A percentile compares a stretch with the other conserved stretches of the same genome.
Evolutionary conservation across 2,329 filamentous ascomycete genomes (phyloP).

Genomic region (Sclerotinia glacialis): DNA sequence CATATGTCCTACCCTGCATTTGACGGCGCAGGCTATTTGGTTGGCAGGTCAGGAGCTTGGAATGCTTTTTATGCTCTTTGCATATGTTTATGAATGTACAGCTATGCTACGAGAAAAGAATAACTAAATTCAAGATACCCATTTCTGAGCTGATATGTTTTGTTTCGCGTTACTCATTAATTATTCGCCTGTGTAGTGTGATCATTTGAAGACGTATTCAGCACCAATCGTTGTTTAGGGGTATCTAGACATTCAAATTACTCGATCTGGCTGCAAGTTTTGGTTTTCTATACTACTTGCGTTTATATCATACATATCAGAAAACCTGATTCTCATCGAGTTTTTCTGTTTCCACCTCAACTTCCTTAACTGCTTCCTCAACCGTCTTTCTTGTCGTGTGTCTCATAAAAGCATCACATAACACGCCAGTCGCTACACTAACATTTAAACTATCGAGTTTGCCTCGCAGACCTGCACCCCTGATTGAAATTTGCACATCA

Average conservation of each 20-base stretch:
- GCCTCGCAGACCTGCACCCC: constrained; percentile 45
- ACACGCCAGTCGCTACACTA: constrained; percentile 76
- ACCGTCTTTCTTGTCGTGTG: background rate
- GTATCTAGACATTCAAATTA: background rate
- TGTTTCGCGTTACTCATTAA: background rate
- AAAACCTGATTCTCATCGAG: constrained; percentile 17
- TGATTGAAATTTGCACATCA: constrained; percentile 65
- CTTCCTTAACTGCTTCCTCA: constrained; percentile 9
- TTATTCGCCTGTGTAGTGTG: background rate
- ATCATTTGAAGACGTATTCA: background rate
- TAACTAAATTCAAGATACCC: constrained; percentile 23
- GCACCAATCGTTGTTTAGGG: background rate
- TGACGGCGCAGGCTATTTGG: constrained; percentile 9
- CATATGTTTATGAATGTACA: constrained; percentile 16
- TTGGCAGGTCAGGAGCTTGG: constrained; percentile 7
- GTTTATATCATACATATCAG: constrained; percentile 9
- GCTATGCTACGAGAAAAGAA: constrained; percentile 17
- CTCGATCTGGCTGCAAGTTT: background rate
- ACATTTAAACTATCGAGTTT: constrained; percentile 91
- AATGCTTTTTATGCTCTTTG: constrained; percentile 1
- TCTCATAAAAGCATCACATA: constrained; percentile 67
- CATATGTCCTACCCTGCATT: constrained; percentile 14
- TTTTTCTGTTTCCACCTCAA: constrained; percentile 8
- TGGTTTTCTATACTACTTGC: background rate
- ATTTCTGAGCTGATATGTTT: background rate